A percentile compares a stretch with the other conserved stretches of the same genome.
phyloP scores from a whole-genome alignment of 805 yeast species.

The Candida sakaeoensis region DNA sequence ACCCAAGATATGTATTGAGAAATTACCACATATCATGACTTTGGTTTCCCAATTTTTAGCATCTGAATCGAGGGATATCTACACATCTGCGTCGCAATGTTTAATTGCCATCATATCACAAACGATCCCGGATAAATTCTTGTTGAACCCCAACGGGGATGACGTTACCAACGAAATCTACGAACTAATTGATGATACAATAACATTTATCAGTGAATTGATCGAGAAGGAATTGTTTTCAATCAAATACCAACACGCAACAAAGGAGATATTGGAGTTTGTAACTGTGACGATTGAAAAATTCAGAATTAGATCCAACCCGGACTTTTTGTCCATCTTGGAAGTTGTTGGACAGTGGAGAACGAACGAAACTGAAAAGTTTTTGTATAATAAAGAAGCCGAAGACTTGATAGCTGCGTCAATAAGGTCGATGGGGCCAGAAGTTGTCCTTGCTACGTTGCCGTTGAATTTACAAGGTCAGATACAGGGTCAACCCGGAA shows the following conservation, averaged over 20 bases:
- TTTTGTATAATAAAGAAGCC: conserved; percentile 67
- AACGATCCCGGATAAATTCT: conserved; percentile 55
- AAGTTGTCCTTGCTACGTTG: conserved; percentile 62
- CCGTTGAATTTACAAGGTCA: conserved; percentile 74
- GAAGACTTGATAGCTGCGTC: conserved; percentile 81
- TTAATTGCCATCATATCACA: conserved; percentile 72
- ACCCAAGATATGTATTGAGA: conserved; percentile 45
- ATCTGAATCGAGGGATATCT: conserved; percentile 62
- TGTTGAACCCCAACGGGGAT: conserved; percentile 49
- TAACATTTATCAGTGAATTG: conserved; percentile 50
- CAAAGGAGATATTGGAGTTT: conserved; percentile 69
- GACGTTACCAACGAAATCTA: conserved; percentile 46
- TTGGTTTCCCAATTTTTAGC: conserved; percentile 61
- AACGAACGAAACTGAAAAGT: conserved; percentile 66
- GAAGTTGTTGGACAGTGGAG: conserved; percentile 83
- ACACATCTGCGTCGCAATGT: conserved; percentile 80
- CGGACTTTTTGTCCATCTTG: conserved; percentile 64
- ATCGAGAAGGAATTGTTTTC: conserved; percentile 57
- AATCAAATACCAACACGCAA: conserved; percentile 72
- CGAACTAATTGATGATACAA: conserved; percentile 53
- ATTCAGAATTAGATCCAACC: conserved; percentile 62
- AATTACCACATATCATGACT: conserved; percentile 47
- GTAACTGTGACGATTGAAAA: conserved; percentile 59
- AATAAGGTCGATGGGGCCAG: conserved; percentile 82
- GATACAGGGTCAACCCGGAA: conserved; percentile 55